phyloP scores from a whole-genome alignment of 257 asterid species.

The Misopates orontium region DNA sequence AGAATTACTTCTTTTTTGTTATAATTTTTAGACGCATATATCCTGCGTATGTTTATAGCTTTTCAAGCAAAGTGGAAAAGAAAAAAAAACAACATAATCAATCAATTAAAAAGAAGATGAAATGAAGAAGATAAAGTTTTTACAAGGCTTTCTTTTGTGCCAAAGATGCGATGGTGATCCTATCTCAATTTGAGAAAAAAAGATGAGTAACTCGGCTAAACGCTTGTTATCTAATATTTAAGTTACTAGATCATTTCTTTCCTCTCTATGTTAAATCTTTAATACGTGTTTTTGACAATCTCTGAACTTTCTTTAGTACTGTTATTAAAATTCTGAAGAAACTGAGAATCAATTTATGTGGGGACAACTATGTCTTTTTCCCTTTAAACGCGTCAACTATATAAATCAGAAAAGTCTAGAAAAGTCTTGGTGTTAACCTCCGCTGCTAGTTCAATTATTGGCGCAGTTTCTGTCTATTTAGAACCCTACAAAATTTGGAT shows the following conservation, averaged over 20 bases:
- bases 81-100: neutral
- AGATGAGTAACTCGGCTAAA: neutral
- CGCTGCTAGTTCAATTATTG: neutral
- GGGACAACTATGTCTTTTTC: conserved; percentile 2
- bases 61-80: neutral
- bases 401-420: neutral
- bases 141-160: neutral
- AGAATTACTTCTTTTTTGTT: conserved; percentile 18
- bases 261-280: neutral
- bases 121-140: neutral
- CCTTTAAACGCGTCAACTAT: neutral
- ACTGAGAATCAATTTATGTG: neutral
- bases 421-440: neutral
- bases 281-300: no score
- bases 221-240: neutral
- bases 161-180: neutral
- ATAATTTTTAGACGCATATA: no score
- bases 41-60: no score
- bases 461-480: neutral
- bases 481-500: neutral
- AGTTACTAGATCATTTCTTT: neutral
- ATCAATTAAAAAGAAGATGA: neutral
- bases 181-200: neutral
- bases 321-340: no score
- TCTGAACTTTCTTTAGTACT: no score